These are phyloP conservation scores for Pilatotrama ljubarskyi DNA, from an alignment of 768 basidiomycete genomes.

Conservation along the genomic window DNA sequence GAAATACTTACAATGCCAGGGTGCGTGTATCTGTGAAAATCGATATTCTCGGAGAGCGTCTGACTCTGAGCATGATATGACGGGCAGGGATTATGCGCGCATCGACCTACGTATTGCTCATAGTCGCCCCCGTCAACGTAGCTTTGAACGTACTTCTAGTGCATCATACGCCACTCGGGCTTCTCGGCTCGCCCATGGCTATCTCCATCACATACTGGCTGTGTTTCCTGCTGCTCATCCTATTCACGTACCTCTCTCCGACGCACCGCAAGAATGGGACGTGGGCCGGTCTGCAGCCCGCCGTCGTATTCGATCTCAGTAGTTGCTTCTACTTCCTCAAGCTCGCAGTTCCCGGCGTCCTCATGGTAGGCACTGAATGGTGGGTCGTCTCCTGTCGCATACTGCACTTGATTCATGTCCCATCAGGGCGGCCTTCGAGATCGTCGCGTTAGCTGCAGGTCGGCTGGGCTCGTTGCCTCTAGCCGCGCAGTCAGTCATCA, in stretches of 20 bases:
- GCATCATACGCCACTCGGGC: constrained; percentile 60
- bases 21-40: constrained; percentile 34
- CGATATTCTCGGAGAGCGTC: background rate
- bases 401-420: background rate
- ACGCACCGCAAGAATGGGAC: constrained; percentile 56
- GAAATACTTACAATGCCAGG: constrained; percentile 81
- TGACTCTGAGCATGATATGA: background rate
- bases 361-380: constrained; percentile 85
- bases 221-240: constrained; percentile 55
- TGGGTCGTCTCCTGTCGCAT: constrained; percentile 30
- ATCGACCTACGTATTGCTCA: constrained; percentile 61
- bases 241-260: constrained; percentile 51
- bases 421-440: constrained; percentile 76
- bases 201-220: constrained; percentile 72
- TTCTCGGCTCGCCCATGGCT: constrained; percentile 67
- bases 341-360: constrained; percentile 73
- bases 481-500: constrained; percentile 76
- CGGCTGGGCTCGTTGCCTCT: constrained; percentile 64
- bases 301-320: constrained; percentile 43
- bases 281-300: constrained; percentile 60
- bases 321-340: constrained; percentile 60
- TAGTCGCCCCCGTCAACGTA: constrained; percentile 67
- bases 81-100: constrained; percentile 70
- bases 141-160: constrained; percentile 60
- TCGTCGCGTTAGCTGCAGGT: constrained; percentile 77